These are phyloP conservation scores for Russula abietina DNA, from an alignment of 768 basidiomycete species.

Conservation along the genomic window DNA sequence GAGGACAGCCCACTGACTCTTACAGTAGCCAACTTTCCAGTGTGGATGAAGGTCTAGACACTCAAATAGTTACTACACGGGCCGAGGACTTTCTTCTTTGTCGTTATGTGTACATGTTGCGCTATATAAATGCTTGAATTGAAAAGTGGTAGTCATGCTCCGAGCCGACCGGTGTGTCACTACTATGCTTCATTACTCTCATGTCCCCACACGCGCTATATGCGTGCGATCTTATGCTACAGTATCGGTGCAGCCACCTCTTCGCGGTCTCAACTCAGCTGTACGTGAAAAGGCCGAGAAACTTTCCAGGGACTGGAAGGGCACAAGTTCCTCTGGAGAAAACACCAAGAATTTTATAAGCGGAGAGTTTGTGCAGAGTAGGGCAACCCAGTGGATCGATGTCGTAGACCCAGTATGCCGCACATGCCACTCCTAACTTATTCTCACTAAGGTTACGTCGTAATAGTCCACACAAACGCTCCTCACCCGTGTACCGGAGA, in stretches of 20 bases:
- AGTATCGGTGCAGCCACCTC: conserved; percentile 28
- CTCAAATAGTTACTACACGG: background rate
- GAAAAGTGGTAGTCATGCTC: background rate
- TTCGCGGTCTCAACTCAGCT: conserved; percentile 44
- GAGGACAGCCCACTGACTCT: no score
- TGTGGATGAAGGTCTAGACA: no score
- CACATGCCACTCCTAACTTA: background rate
- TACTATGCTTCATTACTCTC: conserved; percentile 1
- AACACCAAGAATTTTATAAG: conserved; percentile 89
- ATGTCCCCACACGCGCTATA: conserved; percentile 13
- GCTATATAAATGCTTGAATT: background rate
- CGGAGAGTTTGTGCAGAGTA: conserved; percentile 84
- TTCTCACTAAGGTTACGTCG: background rate
- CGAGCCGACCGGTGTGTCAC: background rate
- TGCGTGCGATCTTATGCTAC: conserved; percentile 29
- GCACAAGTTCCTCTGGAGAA: conserved; percentile 79
- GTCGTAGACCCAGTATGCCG: conserved; percentile 78
- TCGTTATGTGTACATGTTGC: background rate
- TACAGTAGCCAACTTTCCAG: no score
- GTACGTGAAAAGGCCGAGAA: conserved; percentile 61
- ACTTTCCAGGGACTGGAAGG: conserved; percentile 74
- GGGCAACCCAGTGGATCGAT: conserved; percentile 73
- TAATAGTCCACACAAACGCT: conserved; percentile 82
- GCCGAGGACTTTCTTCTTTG: background rate
- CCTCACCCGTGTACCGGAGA: conserved; percentile 86